Evolutionary conservation across 169 alveolate species (phyloP).

Genomic region (Plasmodium malariae): DNA sequence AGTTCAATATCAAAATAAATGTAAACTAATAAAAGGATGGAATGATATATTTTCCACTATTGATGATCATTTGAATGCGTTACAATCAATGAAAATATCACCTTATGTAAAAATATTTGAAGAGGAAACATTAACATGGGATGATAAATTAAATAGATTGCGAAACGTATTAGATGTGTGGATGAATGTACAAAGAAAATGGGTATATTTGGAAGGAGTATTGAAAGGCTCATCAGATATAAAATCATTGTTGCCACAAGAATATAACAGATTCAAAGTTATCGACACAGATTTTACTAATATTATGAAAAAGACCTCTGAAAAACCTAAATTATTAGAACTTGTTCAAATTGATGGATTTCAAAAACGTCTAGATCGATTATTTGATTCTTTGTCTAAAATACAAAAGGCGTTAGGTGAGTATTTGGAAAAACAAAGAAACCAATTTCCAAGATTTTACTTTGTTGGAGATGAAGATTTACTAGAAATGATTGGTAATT

Average conservation of each 20-base stretch:
- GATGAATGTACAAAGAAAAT: constrained; percentile 98
- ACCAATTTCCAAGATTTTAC: constrained; percentile 98
- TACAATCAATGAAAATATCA: constrained; percentile 96
- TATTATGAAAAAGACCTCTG: constrained; percentile 94
- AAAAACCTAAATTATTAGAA: constrained; percentile 90
- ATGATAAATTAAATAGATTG: constrained; percentile 94
- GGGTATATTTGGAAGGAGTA: constrained; percentile 98
- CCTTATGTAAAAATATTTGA: constrained; percentile 93
- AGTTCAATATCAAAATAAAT: constrained; percentile 93
- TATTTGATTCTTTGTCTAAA: constrained; percentile 93
- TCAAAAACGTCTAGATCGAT: constrained; percentile 93
- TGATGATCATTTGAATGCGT: constrained; percentile 96
- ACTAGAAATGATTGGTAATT: constrained; percentile 98
- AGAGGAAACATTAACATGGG: constrained; percentile 96
- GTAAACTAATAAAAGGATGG: constrained; percentile 97
- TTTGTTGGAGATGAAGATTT: constrained; percentile 99
- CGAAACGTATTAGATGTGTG: constrained; percentile 95
- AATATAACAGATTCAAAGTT: constrained; percentile 94
- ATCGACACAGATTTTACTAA: constrained; percentile 95
- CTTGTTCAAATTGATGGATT: constrained; percentile 92
- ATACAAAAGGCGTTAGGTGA: constrained; percentile 97
- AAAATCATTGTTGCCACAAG: constrained; percentile 94
- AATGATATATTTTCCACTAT: constrained; percentile 95
- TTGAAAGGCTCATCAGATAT: constrained; percentile 98
- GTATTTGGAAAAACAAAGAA: constrained; percentile 97